A percentile compares a stretch with the other conserved stretches of the same genome.
Conservation (phyloP, 495 filamentous ascomycete species). For the Pyrenopolyporus hunteri region DNA sequence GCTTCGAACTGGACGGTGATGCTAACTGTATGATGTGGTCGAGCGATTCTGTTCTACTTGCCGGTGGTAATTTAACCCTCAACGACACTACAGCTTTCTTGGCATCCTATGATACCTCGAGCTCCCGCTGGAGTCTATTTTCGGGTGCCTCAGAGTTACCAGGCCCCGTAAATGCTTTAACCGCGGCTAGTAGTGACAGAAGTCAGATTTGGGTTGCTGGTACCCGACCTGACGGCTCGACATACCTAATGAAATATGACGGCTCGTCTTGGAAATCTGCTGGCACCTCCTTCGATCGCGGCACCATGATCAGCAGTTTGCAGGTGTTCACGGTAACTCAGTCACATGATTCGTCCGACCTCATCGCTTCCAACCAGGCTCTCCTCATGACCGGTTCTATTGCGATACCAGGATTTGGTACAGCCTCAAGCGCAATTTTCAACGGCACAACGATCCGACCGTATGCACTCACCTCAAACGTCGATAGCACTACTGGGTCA, state of each 20-base stretch:
- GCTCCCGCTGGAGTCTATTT: slow-evolving; percentile 67
- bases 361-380: slow-evolving; percentile 68
- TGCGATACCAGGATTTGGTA: slow-evolving; percentile 73
- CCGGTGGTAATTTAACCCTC: slow-evolving; percentile 76
- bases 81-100: slow-evolving; percentile 65
- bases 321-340: slow-evolving; percentile 76
- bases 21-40: slow-evolving; percentile 79
- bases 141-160: slow-evolving; percentile 70
- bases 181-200: slow-evolving; percentile 69
- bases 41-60: slow-evolving; percentile 68
- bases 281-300: slow-evolving; percentile 61
- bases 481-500: slow-evolving; percentile 56
- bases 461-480: slow-evolving; percentile 76
- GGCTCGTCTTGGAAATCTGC: slow-evolving; percentile 58
- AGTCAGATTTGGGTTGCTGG: slow-evolving; percentile 83
- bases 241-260: slow-evolving; percentile 81
- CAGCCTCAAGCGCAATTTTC: slow-evolving; percentile 83
- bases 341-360: slow-evolving; percentile 65
- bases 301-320: slow-evolving; percentile 74
- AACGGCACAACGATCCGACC: slow-evolving; percentile 79
- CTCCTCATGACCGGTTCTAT: slow-evolving; percentile 87
- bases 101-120: slow-evolving; percentile 72
- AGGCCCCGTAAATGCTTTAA: slow-evolving; percentile 77
- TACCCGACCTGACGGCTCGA: slow-evolving; percentile 64
- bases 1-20: slow-evolving; percentile 68